Evolutionary conservation across 257 asterid species (phyloP).

Genomic region (Solanum tarijense): DNA sequence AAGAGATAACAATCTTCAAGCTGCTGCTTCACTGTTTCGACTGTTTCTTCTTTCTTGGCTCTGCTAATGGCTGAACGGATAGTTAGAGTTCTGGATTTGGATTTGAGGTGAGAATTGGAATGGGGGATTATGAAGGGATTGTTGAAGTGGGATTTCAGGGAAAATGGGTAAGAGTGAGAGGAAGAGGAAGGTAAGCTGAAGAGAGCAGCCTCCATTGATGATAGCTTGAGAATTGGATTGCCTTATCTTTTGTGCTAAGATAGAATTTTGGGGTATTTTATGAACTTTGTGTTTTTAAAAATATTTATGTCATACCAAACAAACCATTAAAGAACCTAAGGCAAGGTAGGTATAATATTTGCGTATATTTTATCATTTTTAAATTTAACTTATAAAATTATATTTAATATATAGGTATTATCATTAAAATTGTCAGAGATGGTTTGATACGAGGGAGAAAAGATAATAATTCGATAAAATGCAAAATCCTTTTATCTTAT

Average conservation of each 20-base stretch:
- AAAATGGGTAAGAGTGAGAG: slow-evolving; percentile 18
- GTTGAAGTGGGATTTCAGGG: slow-evolving; percentile 60
- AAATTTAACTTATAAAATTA: no score
- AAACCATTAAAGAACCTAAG: background rate
- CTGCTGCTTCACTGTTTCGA: slow-evolving; percentile 58
- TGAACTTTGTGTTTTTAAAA: background rate
- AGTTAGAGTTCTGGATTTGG: slow-evolving; percentile 19
- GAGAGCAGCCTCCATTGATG: slow-evolving; percentile 60
- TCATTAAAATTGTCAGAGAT: no score
- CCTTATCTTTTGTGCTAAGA: background rate
- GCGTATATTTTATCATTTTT: rapidly evolving
- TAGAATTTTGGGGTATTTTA: background rate
- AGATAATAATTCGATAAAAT: no score
- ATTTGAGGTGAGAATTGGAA: background rate
- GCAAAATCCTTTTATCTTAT: no score
- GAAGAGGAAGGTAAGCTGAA: slow-evolving; percentile 24
- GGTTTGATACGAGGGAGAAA: no score
- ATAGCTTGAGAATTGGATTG: background rate
- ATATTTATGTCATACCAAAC: background rate
- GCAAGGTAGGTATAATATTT: background rate
- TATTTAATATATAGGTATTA: rapidly evolving
- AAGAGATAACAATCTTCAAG: slow-evolving; percentile 61
- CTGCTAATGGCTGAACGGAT: slow-evolving; percentile 79
- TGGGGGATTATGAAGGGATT: slow-evolving; percentile 34
- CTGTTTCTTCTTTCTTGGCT: slow-evolving; percentile 82